These are phyloP conservation scores for Tetrapisispora taiwanensis DNA, from an alignment of 805 yeast genomes.

Conservation along the genomic window DNA sequence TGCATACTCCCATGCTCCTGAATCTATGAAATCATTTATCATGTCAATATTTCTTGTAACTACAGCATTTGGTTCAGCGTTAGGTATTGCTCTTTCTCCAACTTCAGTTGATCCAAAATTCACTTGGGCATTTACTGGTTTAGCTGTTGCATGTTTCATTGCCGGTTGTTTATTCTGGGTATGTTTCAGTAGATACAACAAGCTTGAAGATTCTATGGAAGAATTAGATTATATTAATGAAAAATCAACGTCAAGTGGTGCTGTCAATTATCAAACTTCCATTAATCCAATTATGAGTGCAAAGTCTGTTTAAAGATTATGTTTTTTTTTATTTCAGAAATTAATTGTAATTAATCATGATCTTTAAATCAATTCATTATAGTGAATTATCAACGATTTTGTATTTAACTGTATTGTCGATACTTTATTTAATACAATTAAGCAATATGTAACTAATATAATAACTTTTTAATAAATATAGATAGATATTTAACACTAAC, in stretches of 20 bases:
- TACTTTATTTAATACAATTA: too few species aligned
- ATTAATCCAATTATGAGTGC: conserved; percentile 31
- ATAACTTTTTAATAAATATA: too few species aligned
- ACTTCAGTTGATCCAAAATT: conserved; percentile 60
- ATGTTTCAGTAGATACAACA: conserved; percentile 44
- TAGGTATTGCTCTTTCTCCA: conserved; percentile 63
- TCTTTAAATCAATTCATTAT: too few species aligned
- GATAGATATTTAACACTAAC: too few species aligned
- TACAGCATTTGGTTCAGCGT: conserved; percentile 64
- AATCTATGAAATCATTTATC: conserved; percentile 35
- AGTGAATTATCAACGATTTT: too few species aligned
- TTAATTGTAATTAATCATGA: not conserved
- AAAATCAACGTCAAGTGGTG: not conserved
- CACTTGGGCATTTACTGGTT: conserved; percentile 58
- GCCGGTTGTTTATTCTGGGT: conserved; percentile 59
- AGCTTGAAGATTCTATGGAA: conserved; percentile 48
- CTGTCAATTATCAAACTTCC: not conserved
- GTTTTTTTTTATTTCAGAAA: not conserved
- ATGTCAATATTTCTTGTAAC: conserved; percentile 53
- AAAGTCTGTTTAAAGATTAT: conserved; percentile 10
- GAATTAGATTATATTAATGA: conserved; percentile 33
- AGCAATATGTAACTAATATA: too few species aligned
- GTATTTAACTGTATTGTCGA: too few species aligned
- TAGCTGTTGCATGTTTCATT: conserved; percentile 47
- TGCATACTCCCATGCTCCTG: conserved; percentile 77